Percentiles rank a stretch among this genome's conserved stretches.
These are phyloP conservation scores for Ophiognomonia clavigignenti-juglandacearum DNA, from an alignment of 2,329 filamentous ascomycete species.

Conservation along the genomic window DNA sequence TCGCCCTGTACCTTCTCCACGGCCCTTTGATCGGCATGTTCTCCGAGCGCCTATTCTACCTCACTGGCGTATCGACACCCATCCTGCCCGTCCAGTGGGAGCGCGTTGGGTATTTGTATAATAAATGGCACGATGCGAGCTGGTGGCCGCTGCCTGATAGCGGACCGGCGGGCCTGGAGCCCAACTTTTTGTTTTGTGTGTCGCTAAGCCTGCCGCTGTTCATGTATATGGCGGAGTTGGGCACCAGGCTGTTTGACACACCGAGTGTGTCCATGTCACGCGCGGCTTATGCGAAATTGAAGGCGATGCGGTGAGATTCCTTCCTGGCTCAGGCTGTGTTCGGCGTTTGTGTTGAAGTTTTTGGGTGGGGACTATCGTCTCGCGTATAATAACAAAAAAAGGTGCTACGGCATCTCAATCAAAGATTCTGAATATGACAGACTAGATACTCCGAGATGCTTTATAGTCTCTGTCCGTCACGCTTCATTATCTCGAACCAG, in stretches of 20 bases:
- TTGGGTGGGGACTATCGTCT: too few relatives aligned
- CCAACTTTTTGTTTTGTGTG: conserved; percentile 7
- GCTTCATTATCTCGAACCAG: too few relatives aligned
- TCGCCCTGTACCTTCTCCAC: conserved; percentile 9
- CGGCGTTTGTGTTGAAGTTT: too few relatives aligned
- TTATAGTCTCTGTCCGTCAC: too few relatives aligned
- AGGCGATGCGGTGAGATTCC: neutral
- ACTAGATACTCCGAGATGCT: too few relatives aligned
- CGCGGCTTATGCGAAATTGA: neutral
- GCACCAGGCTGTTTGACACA: conserved; percentile 1
- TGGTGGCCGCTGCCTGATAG: conserved; percentile 6
- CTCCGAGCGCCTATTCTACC: conserved; percentile 5
- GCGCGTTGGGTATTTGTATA: neutral
- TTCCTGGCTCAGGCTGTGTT: too few relatives aligned
- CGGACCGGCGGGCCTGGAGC: conserved; percentile 2
- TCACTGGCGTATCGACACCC: conserved; percentile 1
- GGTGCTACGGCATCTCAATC: too few relatives aligned
- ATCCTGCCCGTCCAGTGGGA: neutral
- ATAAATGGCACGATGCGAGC: conserved; percentile 8
- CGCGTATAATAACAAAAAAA: too few relatives aligned
- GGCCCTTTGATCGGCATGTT: conserved; percentile 6
- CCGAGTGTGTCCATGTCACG: conserved; percentile 4
- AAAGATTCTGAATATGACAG: too few relatives aligned
- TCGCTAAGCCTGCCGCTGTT: conserved; percentile 2
- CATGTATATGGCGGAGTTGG: conserved; percentile 6